Percentiles rank a stretch among this genome's conserved stretches.
Evolutionary conservation across 129 eudicot species (phyloP).

Genomic region (Glebionis coronaria): DNA sequence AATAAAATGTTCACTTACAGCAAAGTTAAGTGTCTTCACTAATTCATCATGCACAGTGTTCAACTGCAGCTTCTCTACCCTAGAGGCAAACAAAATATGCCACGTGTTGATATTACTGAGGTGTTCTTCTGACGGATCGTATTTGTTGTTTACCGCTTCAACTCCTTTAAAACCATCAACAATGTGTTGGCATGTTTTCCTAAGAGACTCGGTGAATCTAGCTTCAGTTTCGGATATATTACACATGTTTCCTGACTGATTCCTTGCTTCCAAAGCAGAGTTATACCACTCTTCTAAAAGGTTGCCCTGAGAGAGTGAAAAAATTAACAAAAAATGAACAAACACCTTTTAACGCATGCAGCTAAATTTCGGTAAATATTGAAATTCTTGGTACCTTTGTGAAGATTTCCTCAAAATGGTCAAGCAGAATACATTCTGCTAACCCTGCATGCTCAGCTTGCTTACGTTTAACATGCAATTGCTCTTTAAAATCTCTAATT

Average conservation of each 20-base stretch:
- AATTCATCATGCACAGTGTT: constrained; percentile 45
- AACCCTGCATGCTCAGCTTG: constrained; percentile 36
- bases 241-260: constrained; percentile 14
- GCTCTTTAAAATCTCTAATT: constrained; percentile 45
- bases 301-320: constrained; percentile 49
- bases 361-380: background rate
- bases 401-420: constrained; percentile 53
- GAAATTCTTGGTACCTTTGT: constrained; percentile 39
- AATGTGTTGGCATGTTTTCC: constrained; percentile 35
- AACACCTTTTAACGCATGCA: no score
- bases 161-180: constrained; percentile 36
- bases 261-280: constrained; percentile 33
- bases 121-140: constrained; percentile 38
- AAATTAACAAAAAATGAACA: background rate
- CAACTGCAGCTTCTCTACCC: constrained; percentile 44
- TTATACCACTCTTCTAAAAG: constrained; percentile 33
- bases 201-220: constrained; percentile 39
- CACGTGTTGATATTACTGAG: constrained; percentile 46
- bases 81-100: constrained; percentile 43
- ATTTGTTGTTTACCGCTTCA: constrained; percentile 33
- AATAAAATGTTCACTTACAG: constrained; percentile 45
- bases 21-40: constrained; percentile 37
- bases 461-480: constrained; percentile 41
- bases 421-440: constrained; percentile 45
- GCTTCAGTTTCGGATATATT: constrained; percentile 31